Evolutionary conservation across 78 protist genomes (phyloP), one percentile per base, ranked within the genome.

Genomic region (Cavenderia fasciculata): DNA sequence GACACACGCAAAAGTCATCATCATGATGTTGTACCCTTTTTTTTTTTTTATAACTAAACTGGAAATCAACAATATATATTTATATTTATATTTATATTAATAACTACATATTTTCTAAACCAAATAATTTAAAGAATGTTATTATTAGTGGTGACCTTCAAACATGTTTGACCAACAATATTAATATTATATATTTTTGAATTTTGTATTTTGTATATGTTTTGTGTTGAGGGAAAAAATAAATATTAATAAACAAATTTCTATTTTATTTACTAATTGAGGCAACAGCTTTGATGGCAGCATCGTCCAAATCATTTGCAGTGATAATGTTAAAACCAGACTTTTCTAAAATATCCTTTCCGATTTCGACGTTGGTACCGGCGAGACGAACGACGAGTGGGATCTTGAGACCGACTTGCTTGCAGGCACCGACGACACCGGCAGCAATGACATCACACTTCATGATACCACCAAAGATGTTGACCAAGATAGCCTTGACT

Each of bases 381-480:
- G 92, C 88, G 1, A 97, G 92, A 44, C 99, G 96, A 56, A 96
- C 97, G 59, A 96, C 94, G 19, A 97, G 38, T 44, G 97, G 95
- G 25, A 90, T 51, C 59, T 34, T 36, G 29, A 94, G 31, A 56
- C 89, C 86, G 43, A 94, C 66, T 59, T 95, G 72, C 19, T 49
- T 8, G 41, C 87, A 95, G 19, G 98, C 99, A 25, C 49, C 89
- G 2, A 97, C 86, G 69, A 97, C 87, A 41, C 99, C 99, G 33
- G 59, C 62, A 18, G 99, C 99, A 59, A 97, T 94, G 62, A 95
- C 57, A 61, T 78, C 98, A 68, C 99, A 97, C 44, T 76, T 59
- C 95, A 97, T 94, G 90, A 97, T 97, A 44, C 99, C 99, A 19
- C 99, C 98, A 54, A 97, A 96, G 78, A 98, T 96, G 87, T 98